Conservation (phyloP, 169 alveolate genomes). For the Plasmodium gonderi region DNA sequence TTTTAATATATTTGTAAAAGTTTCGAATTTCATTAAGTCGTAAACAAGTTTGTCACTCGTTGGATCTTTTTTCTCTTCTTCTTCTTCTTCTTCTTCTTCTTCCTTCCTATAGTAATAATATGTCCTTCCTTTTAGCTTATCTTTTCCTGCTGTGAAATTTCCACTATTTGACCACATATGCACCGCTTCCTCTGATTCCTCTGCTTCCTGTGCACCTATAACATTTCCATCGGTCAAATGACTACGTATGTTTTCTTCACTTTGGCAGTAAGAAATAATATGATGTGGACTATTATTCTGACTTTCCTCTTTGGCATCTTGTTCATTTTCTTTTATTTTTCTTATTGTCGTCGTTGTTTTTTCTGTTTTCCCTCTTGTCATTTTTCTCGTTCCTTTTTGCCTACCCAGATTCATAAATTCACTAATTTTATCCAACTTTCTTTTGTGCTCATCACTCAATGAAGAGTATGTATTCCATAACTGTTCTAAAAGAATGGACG, state of each 20-base stretch:
- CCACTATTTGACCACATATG: too few relatives aligned
- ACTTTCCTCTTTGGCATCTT: not conserved
- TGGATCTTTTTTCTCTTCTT: not conserved
- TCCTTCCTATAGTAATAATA: not conserved
- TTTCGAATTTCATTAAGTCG: constrained; percentile 56
- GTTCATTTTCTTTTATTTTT: not conserved
- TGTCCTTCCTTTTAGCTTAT: too few relatives aligned
- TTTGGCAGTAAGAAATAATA: not conserved
- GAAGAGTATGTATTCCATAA: constrained; percentile 43
- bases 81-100: not conserved
- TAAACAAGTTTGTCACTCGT: constrained; percentile 7
- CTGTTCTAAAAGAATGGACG: constrained; percentile 58
- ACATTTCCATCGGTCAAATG: too few relatives aligned
- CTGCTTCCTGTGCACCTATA: not conserved
- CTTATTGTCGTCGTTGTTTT: not conserved
- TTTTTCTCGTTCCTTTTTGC: constrained; percentile 15
- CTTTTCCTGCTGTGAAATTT: too few relatives aligned
- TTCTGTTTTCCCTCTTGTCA: not conserved
- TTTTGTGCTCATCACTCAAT: constrained; percentile 10
- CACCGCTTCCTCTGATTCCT: too few relatives aligned
- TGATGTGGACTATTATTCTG: not conserved
- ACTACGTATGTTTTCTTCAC: not conserved
- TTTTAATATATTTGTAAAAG: constrained; percentile 61
- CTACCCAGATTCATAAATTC: constrained; percentile 34
- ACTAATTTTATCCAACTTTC: not conserved